These are phyloP conservation scores for Trichoderma virens DNA, from an alignment of 495 filamentous ascomycete genomes.

Conservation along the genomic window DNA sequence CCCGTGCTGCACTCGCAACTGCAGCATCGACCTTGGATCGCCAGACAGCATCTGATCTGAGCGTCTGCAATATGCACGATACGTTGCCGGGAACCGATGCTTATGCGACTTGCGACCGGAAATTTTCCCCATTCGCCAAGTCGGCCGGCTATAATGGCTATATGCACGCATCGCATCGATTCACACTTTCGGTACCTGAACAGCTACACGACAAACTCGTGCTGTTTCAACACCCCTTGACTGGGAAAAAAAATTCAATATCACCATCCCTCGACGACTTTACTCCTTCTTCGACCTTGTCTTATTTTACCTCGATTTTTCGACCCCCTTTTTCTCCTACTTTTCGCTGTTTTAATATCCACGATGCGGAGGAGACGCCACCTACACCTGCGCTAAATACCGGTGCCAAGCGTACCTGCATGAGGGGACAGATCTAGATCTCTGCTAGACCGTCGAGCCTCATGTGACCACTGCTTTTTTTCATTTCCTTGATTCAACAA, in stretches of 20 bases:
- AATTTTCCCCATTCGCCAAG: background rate
- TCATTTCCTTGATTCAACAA: too few relatives aligned
- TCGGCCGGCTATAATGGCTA: background rate
- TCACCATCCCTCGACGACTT: too few relatives aligned
- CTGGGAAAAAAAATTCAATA: background rate
- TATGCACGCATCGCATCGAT: conserved; percentile 3
- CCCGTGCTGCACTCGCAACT: conserved; percentile 8
- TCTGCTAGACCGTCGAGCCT: background rate
- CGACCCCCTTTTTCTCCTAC: too few relatives aligned
- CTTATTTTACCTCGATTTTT: too few relatives aligned
- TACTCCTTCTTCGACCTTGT: too few relatives aligned
- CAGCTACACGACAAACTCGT: too few relatives aligned
- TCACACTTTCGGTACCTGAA: background rate
- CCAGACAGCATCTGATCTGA: background rate
- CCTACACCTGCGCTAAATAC: too few relatives aligned
- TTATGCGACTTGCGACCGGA: background rate
- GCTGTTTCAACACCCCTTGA: background rate
- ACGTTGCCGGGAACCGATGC: background rate
- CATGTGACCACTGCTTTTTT: background rate
- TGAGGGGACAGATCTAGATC: conserved; percentile 2
- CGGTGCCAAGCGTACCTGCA: background rate
- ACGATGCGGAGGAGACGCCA: too few relatives aligned
- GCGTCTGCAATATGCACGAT: background rate
- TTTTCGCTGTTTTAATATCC: too few relatives aligned
- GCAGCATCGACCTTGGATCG: background rate